Evolutionary conservation across 2,329 filamentous ascomycete species (phyloP).

Genomic region (Endocalyx cinctus): DNA sequence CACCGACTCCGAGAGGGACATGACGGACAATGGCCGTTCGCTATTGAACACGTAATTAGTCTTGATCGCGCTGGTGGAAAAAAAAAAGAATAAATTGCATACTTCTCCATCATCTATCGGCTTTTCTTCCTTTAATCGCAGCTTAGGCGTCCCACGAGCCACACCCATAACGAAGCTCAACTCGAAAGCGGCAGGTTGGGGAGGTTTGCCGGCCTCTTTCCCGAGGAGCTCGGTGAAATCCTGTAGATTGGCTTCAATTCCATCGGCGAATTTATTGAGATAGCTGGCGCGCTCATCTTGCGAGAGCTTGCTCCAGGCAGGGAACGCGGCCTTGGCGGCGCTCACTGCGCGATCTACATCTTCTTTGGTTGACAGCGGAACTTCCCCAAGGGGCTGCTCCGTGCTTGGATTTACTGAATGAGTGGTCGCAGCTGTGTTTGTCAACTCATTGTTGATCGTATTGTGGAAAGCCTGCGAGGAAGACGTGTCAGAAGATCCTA

Average conservation of each 20-base stretch:
- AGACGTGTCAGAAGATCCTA: not conserved
- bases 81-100: constrained; percentile 2
- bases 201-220: constrained; percentile 11
- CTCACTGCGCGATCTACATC: constrained; percentile 41
- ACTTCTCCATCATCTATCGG: constrained; percentile 10
- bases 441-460: constrained; percentile 44
- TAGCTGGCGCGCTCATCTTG: constrained; percentile 9
- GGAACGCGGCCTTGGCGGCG: constrained; percentile 42
- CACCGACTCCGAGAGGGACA: constrained; percentile 40
- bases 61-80: too few relatives aligned
- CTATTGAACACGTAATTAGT: not conserved
- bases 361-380: constrained; percentile 39
- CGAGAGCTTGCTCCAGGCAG: constrained; percentile 30
- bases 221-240: constrained; percentile 8
- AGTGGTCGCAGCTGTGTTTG: constrained; percentile 37
- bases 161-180: constrained; percentile 6
- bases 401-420: constrained; percentile 46
- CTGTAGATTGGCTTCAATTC: constrained; percentile 9
- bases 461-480: constrained; percentile 34
- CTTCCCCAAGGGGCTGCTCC: constrained; percentile 36
- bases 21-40: constrained; percentile 16
- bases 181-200: constrained; percentile 10
- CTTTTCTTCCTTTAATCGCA: constrained; percentile 12
- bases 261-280: constrained; percentile 2
- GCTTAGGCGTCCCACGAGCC: constrained; percentile 6